Conservation (phyloP, 306 rosid genomes). For the Rubus parviflorus region DNA sequence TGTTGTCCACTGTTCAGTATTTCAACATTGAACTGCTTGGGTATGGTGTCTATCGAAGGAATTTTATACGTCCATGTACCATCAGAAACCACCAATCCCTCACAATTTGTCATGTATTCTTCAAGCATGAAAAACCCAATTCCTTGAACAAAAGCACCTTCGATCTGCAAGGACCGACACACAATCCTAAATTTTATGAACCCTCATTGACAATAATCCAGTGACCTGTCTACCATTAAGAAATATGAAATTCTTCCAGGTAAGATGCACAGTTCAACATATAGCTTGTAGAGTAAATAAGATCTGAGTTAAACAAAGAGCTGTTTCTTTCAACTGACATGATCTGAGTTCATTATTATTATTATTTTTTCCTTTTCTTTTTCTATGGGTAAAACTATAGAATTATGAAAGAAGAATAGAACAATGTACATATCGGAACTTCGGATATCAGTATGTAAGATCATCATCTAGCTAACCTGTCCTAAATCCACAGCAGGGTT, state of each 20-base stretch:
- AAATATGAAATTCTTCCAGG: background rate
- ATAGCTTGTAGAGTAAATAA: background rate
- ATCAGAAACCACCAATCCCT: conserved; percentile 65
- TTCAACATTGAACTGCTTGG: conserved; percentile 78
- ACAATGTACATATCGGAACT: background rate
- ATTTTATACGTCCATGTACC: conserved; percentile 93
- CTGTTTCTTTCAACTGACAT: background rate
- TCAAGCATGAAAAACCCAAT: conserved; percentile 89
- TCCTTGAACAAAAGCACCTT: conserved; percentile 95
- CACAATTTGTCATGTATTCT: conserved; percentile 58
- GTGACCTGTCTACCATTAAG: background rate
- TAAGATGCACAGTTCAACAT: background rate
- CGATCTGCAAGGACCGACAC: conserved; percentile 62
- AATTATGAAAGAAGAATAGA: background rate
- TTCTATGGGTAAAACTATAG: background rate
- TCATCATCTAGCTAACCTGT: conserved; percentile 51
- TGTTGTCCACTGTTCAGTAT: conserved; percentile 76
- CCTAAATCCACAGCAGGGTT: conserved; percentile 98
- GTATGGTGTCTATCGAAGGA: conserved; percentile 84
- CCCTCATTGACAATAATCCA: too few relatives aligned
- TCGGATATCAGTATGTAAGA: background rate
- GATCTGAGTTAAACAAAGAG: background rate
- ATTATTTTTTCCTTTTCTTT: background rate
- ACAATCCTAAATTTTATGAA: background rate
- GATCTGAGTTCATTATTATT: background rate